These are phyloP conservation scores for Exophiala aquamarina DNA, from an alignment of 2,329 filamentous ascomycete genomes.

Conservation along the genomic window DNA sequence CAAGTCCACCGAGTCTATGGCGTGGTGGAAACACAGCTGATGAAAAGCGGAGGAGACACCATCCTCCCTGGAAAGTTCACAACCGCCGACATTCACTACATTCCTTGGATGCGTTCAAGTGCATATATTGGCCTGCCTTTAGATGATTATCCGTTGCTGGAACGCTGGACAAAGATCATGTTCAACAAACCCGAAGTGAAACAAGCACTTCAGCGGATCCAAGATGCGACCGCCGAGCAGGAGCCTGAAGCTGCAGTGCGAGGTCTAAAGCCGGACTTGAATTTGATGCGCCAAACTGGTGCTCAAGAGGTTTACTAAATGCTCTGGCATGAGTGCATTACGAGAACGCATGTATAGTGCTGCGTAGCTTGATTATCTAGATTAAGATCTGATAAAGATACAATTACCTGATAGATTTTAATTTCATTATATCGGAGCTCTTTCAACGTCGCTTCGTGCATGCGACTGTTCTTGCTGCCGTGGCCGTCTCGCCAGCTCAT, in stretches of 20 bases:
- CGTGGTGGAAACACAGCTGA: slow-evolving; percentile 42
- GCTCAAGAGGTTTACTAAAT: not conserved
- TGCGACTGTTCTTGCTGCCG: not conserved
- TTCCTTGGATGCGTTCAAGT: slow-evolving; percentile 42
- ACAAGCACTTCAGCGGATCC: slow-evolving; percentile 39
- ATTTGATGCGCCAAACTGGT: not conserved
- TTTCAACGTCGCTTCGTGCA: not conserved
- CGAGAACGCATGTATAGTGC: too few species aligned
- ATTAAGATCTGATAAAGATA: not conserved
- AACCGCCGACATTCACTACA: slow-evolving; percentile 44
- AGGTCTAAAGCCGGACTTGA: not conserved
- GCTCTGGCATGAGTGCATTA: too few species aligned
- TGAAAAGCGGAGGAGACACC: slow-evolving; percentile 38
- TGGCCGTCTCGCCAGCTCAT: not conserved
- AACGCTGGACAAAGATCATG: slow-evolving; percentile 40
- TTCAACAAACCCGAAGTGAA: slow-evolving; percentile 39
- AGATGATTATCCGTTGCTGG: slow-evolving; percentile 39
- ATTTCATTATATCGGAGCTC: not conserved
- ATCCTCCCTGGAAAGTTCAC: slow-evolving; percentile 38
- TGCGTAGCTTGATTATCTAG: too few species aligned
- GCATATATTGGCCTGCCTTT: slow-evolving; percentile 39
- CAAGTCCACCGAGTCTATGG: slow-evolving; percentile 43
- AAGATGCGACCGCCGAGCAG: slow-evolving; percentile 5
- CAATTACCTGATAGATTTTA: not conserved
- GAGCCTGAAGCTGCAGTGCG: not conserved